Evolutionary conservation across 768 basidiomycete species (phyloP).

Genomic region (Asterophora lycoperdoides): DNA sequence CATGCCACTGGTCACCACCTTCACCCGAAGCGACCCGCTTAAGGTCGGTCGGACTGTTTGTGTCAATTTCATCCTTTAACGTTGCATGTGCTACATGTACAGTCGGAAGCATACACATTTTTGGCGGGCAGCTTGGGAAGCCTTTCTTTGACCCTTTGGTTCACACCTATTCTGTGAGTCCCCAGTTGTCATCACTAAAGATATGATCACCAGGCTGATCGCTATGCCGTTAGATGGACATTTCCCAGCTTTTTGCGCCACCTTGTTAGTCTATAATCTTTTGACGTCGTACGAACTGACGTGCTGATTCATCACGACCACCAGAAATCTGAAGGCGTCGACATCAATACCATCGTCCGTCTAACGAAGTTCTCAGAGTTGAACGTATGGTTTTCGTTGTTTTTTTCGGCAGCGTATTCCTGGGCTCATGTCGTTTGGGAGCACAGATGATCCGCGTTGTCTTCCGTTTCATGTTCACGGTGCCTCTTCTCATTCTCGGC

Average conservation of each 20-base stretch:
- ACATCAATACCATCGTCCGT: slow-evolving; percentile 60
- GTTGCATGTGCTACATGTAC: slow-evolving; percentile 11
- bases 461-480: slow-evolving; percentile 69
- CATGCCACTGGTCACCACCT: slow-evolving; percentile 67
- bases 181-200: background rate
- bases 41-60: slow-evolving; percentile 39
- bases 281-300: background rate
- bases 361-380: slow-evolving; percentile 79
- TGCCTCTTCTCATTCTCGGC: slow-evolving; percentile 62
- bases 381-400: slow-evolving; percentile 49
- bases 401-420: background rate
- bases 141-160: slow-evolving; percentile 68
- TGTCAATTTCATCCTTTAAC: slow-evolving; percentile 6
- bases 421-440: background rate
- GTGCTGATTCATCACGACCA: background rate
- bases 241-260: slow-evolving; percentile 64
- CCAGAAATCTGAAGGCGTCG: slow-evolving; percentile 60
- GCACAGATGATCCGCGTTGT: slow-evolving; percentile 61
- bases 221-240: slow-evolving; percentile 39
- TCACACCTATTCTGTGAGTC: slow-evolving; percentile 62
- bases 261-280: slow-evolving; percentile 40
- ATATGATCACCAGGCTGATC: slow-evolving; percentile 12
- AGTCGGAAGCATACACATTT: slow-evolving; percentile 71
- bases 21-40: slow-evolving; percentile 55
- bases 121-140: slow-evolving; percentile 68